A percentile compares a stretch with the other conserved stretches of the same genome.
phyloP scores from a whole-genome alignment of 1,284 basidiomycete genomes.

The Marasmius tenuissimus region DNA sequence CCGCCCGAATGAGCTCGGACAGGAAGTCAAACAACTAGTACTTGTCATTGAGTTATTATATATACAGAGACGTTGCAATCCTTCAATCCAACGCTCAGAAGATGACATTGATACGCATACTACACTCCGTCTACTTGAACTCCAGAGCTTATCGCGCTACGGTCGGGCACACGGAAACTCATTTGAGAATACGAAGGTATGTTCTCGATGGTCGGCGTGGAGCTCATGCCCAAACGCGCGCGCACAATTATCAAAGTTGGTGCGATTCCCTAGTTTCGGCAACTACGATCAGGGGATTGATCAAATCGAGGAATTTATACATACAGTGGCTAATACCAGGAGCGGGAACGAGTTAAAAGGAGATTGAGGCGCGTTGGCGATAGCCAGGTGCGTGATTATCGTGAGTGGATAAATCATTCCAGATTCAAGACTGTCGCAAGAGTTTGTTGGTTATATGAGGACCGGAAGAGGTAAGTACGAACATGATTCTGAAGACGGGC shows the following conservation, averaged over 20 bases:
- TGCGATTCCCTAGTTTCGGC: background rate
- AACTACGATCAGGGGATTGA: background rate
- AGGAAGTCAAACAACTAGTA: no score
- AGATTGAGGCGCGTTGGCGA: background rate
- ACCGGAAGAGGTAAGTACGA: background rate
- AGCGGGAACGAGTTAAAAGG: background rate
- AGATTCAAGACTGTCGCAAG: background rate
- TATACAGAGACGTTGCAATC: no score
- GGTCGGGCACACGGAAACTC: no score
- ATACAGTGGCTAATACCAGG: background rate
- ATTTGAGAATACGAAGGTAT: no score
- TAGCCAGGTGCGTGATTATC: background rate
- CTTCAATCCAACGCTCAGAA: no score
- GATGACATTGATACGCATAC: no score
- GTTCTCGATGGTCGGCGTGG: no score
- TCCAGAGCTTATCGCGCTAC: no score
- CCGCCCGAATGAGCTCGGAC: no score
- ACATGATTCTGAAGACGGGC: no score
- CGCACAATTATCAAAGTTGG: background rate
- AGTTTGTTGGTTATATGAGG: background rate
- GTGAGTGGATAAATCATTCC: background rate
- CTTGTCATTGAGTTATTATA: no score
- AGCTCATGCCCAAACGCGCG: background rate
- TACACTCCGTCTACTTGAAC: no score
- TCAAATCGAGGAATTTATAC: background rate